Evolutionary conservation across 2,329 filamentous ascomycete species (phyloP).

Genomic region (Amauroascus niger): DNA sequence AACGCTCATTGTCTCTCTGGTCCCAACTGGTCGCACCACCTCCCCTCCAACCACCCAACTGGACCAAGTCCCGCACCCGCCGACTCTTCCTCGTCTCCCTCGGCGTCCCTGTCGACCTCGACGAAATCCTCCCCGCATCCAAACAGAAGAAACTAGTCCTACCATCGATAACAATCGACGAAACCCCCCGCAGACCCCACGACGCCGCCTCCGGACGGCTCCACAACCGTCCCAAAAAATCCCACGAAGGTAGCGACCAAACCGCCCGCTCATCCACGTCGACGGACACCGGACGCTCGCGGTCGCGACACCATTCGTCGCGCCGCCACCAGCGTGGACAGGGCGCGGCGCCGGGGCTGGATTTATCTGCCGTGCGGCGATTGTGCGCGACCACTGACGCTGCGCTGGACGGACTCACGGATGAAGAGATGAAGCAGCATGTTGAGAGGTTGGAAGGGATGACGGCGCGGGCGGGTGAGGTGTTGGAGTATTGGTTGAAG

Average conservation of each 20-base stretch:
- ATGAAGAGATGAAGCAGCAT: slow-evolving; percentile 64
- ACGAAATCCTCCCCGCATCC: slow-evolving; percentile 91
- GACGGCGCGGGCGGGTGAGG: slow-evolving; percentile 61
- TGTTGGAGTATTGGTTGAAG: slow-evolving; percentile 82
- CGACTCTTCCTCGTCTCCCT: slow-evolving; percentile 92
- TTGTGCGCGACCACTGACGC: slow-evolving; percentile 77
- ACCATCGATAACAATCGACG: slow-evolving; percentile 59
- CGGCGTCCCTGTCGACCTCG: slow-evolving; percentile 88
- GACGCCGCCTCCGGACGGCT: slow-evolving; percentile 24
- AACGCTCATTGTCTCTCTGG: slow-evolving; percentile 84
- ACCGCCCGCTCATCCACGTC: slow-evolving; percentile 21
- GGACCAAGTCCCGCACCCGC: slow-evolving; percentile 91
- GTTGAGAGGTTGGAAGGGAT: slow-evolving; percentile 58
- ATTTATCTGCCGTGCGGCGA: slow-evolving; percentile 67
- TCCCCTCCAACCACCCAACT: slow-evolving; percentile 88
- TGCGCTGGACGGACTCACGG: slow-evolving; percentile 68
- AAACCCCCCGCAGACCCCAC: slow-evolving; percentile 45
- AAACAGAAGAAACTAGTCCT: slow-evolving; percentile 97
- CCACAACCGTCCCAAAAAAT: slow-evolving; percentile 18
- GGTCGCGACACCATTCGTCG: slow-evolving; percentile 22
- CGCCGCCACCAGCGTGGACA: slow-evolving; percentile 42
- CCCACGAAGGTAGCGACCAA: slow-evolving; percentile 9
- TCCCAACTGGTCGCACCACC: slow-evolving; percentile 91
- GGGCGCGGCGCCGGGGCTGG: slow-evolving; percentile 62
- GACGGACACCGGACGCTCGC: slow-evolving; percentile 23